Evolutionary conservation across 169 alveolate genomes (phyloP), one percentile per base, ranked within the genome.

Genomic region (Cryptosporidium baileyi): DNA sequence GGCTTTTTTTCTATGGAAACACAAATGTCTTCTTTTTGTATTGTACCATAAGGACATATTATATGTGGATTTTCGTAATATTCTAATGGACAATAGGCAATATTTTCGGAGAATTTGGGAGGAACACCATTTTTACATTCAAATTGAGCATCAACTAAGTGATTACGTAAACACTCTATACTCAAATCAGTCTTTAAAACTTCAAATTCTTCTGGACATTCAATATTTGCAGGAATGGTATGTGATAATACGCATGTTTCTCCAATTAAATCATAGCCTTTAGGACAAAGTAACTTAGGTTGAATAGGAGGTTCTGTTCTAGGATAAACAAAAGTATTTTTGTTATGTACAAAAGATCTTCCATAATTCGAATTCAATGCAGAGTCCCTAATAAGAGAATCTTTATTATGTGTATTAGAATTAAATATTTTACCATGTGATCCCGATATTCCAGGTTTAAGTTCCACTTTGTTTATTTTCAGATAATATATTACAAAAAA

Each of bases 281-380:
- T 74, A 1, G 85, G 85, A 22, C 85, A 74, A 7, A 74, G 17
- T 22, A 74, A 34, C 15, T 74, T 74, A 8, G 85, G 85, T 24
- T 52, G 34, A 32, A 74, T 32, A 15, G 85, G 85, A 3, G 57
- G 85, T 26, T 74, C 74, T 2, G 26, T 28, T 26, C 59, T 74
- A 9, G 85, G 65, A 19, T 34, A 60, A 1, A 43, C 13, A 34
- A 40, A 24, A 13, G n/a, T 15, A 22, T 67, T 67, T 41, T 74
- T 74, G 17, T 74, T 59, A 54, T 74, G 85, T 19, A 74, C 57
- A 54, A 74, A 74, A 24, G 85, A 32, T 59, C 85, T 74, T 36
- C 85, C 85, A 54, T 24, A 24, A 19, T 26, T 5, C 32, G 63
- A 28, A 11, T 22, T 47, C 24, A 38, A 67, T 2, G 19, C 40